Evolutionary conservation across 805 yeast species (phyloP), one percentile per base, ranked within the genome.

Genomic region (Yarrowia deformans): DNA sequence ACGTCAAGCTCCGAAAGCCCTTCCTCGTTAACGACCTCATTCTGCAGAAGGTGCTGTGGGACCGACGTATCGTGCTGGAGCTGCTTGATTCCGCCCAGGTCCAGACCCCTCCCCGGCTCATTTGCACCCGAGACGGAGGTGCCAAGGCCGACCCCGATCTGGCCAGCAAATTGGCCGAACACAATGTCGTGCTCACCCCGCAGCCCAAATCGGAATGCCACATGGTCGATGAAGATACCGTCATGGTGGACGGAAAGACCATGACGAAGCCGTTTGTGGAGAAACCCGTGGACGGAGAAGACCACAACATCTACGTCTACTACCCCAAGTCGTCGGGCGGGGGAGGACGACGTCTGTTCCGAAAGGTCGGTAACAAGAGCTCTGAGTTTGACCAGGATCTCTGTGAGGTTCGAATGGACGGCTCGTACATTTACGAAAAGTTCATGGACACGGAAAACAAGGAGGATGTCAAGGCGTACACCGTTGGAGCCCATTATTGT

Each of bases 261-360:
- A 81, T 95, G 81, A 83, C 82, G 49, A 95, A 95, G 77, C 99
- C 99, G 8, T 95, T 88, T 82, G 99, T 95, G 42, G 99, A 95
- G 78, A 95, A 95, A 74, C 99, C 99, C 0, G 98, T 93, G 3
- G 97, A 95, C 78, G 99, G 99, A 68, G 99, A 95, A 79, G 97
- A 95, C 79, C 99, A 95, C 79, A 95, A 95, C 76, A 94, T 95
- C 58, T 91, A 90, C 78, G 93, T 95, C 48, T 95, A 95, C 79
- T 95, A 94, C 77, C 90, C 93, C 43, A 85, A 86, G 69, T 85
- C 89, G 70, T 90, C 90, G 67, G 99, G 99, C 56, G 99, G 99
- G 69, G 99, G 99, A 72, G 99, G 99, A 35, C 84, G 99, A 71
- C 84, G 96, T 66, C 81, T 95, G 71, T 95, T 95, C 81, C 84